These are phyloP conservation scores for Calocybe cyanea DNA, from an alignment of 768 basidiomycete species.

Conservation along the genomic window DNA sequence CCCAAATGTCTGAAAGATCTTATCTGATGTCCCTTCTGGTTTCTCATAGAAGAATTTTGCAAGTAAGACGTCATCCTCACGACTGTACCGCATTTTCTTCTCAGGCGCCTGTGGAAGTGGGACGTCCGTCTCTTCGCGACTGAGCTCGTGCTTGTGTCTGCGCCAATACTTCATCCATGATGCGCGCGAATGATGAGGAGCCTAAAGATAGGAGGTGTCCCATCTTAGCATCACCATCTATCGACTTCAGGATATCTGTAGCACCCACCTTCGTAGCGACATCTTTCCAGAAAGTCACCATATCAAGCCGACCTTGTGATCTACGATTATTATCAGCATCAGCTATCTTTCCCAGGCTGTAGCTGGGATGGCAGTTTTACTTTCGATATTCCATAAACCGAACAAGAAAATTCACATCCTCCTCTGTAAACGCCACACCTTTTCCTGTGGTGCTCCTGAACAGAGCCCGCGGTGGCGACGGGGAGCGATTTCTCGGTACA, in stretches of 20 bases:
- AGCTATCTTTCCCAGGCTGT: too few species aligned
- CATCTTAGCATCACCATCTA: neutral
- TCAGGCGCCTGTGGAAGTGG: conserved; percentile 74
- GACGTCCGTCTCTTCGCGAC: conserved; percentile 60
- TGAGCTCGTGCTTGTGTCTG: conserved; percentile 80
- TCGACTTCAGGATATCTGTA: neutral
- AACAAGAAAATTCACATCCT: conserved; percentile 75
- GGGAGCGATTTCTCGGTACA: conserved; percentile 58
- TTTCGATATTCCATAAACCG: conserved; percentile 75
- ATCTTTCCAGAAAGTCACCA: conserved; percentile 80
- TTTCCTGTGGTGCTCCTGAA: conserved; percentile 87
- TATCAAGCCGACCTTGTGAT: conserved; percentile 60
- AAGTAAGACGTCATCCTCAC: conserved; percentile 72
- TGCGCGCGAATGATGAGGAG: conserved; percentile 86
- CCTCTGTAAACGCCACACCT: conserved; percentile 84
- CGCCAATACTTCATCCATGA: conserved; percentile 96
- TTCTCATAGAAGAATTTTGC: conserved; percentile 71
- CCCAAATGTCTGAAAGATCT: conserved; percentile 80
- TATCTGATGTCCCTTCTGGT: conserved; percentile 79
- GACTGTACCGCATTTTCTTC: conserved; percentile 87
- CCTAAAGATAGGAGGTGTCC: conserved; percentile 36
- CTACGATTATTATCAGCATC: conserved; percentile 23
- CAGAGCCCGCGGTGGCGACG: conserved; percentile 75
- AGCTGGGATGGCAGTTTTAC: conserved; percentile 31
- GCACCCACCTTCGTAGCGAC: conserved; percentile 58